Base-by-base conservation (phyloP, 306 rosid genomes). In the Lathyrus aphaca region DNA sequence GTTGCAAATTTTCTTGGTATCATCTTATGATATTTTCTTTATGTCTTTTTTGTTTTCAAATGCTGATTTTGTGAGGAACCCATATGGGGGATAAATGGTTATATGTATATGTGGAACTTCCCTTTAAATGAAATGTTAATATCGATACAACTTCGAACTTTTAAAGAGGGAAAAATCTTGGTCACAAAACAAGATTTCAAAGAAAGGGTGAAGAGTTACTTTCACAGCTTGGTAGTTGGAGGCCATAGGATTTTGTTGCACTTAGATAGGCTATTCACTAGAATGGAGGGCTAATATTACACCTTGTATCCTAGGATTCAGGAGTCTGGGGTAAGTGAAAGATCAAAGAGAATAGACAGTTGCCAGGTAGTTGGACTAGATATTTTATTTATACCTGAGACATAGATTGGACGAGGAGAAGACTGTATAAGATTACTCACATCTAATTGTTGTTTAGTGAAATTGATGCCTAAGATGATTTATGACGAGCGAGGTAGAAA, bases 1-100 rank as follows among this genome's bases (percentile, higher is more conserved):
- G 66, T 54, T 48, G 42, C 13, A 14, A 53, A 43, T 60, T 74
- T 65, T 70, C 68, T 49, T 64, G 59, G 60, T 55, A 35, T 64
- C 48, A 62, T 29, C 25, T 71, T 23, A 25, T 54, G 17, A 8
- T 46, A 15, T 11, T 70, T 46, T 10, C 16, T 32, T 66, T 44
- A 38, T 72, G 4, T 19, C 32, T 60, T 4, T 29, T 40, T 65
- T 30, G 23, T 60, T 6, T 60, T 43, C 51, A 58, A 58, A 35
- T 60, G 45, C 21, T 3, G 1, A 10, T 62, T 39, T 46, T 37
- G 45, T 8, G 14, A 38, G 64, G 60, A 72, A 9, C 16, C 46
- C 25, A 44, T 16, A 42, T 48, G 21, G 38, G 18, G 63, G 32
- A 25, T 66, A 60, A 14, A 37, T 39, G 45, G 5, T 69, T 48